A percentile compares a stretch with the other conserved stretches of the same genome.
These are phyloP conservation scores for Symbiodinium natans DNA, from an alignment of 73 alveolate genomes.

Conservation along the genomic window DNA sequence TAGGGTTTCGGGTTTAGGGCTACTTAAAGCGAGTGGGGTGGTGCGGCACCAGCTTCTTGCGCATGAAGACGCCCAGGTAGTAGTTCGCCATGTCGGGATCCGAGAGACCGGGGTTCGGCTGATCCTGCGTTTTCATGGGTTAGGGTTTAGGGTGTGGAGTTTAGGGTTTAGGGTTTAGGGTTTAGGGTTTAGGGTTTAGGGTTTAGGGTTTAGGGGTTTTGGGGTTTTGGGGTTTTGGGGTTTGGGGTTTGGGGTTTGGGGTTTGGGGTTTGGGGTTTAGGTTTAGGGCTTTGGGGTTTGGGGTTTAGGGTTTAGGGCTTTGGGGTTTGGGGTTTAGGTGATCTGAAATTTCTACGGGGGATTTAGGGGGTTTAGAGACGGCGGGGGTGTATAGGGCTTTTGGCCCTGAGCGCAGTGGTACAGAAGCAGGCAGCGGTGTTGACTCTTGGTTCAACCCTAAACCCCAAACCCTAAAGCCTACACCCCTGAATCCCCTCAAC, in stretches of 20 bases:
- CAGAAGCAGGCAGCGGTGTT: no score
- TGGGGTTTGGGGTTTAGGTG: no score
- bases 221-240: not conserved
- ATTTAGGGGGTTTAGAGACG: no score
- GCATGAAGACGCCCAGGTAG: slow-evolving; percentile 89
- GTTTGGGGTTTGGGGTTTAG: not conserved
- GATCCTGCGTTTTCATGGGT: not conserved
- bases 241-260: not conserved
- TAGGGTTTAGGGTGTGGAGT: not conserved
- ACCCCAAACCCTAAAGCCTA: not conserved
- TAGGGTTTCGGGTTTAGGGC: not conserved
- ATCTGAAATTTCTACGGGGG: no score
- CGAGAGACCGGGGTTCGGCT: slow-evolving; percentile 38
- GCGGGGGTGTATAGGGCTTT: no score
- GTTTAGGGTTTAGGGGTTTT: not conserved
- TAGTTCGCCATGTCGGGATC: slow-evolving; percentile 87
- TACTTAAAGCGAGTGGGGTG: not conserved
- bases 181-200: not conserved
- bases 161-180: not conserved
- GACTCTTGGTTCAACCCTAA: no score
- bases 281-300: no score
- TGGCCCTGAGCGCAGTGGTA: no score
- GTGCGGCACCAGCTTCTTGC: slow-evolving; percentile 76
- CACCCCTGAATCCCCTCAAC: not conserved
- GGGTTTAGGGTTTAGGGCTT: no score